These are phyloP conservation scores for Rhypophila decipiens DNA, from an alignment of 495 filamentous ascomycete species.

Conservation along the genomic window DNA sequence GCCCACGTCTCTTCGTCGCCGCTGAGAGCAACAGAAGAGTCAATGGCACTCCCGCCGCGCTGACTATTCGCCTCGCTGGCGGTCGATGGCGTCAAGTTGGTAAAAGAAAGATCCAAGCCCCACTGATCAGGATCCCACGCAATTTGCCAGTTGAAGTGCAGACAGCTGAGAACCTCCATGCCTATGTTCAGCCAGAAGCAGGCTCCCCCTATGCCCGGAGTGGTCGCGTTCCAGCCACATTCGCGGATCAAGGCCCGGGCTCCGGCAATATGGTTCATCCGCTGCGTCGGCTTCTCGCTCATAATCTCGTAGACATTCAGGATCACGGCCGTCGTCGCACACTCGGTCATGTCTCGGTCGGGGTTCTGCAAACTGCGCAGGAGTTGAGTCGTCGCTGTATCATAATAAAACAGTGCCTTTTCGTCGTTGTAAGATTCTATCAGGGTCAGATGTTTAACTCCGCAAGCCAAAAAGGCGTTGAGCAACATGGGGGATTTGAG, in stretches of 20 bases:
- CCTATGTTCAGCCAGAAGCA: slow-evolving; percentile 94
- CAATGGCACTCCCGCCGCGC: slow-evolving; percentile 63
- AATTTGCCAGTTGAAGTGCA: slow-evolving; percentile 81
- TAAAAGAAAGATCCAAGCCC: slow-evolving; percentile 80
- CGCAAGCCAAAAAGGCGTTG: slow-evolving; percentile 86
- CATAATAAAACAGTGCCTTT: slow-evolving; percentile 75
- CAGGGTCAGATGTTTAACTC: slow-evolving; percentile 70
- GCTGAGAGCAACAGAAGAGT: slow-evolving; percentile 51
- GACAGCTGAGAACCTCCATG: slow-evolving; percentile 81
- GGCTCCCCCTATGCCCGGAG: slow-evolving; percentile 72
- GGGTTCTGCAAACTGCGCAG: slow-evolving; percentile 70
- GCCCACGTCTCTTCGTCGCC: slow-evolving; percentile 82
- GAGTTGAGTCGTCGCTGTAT: slow-evolving; percentile 69
- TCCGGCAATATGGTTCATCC: slow-evolving; percentile 83
- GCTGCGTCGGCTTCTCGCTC: slow-evolving; percentile 65
- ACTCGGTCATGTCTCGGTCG: slow-evolving; percentile 74
- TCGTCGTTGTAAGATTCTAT: slow-evolving; percentile 68
- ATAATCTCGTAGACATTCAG: slow-evolving; percentile 92
- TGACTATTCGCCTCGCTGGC: slow-evolving; percentile 42
- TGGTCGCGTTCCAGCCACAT: slow-evolving; percentile 80
- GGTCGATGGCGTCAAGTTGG: slow-evolving; percentile 14
- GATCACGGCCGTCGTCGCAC: slow-evolving; percentile 82
- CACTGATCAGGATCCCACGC: slow-evolving; percentile 91
- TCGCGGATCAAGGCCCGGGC: slow-evolving; percentile 85
- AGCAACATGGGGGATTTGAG: slow-evolving; percentile 83